These are phyloP conservation scores for Eucalyptus marginata DNA, from an alignment of 345 rosid genomes.

Conservation along the genomic window DNA sequence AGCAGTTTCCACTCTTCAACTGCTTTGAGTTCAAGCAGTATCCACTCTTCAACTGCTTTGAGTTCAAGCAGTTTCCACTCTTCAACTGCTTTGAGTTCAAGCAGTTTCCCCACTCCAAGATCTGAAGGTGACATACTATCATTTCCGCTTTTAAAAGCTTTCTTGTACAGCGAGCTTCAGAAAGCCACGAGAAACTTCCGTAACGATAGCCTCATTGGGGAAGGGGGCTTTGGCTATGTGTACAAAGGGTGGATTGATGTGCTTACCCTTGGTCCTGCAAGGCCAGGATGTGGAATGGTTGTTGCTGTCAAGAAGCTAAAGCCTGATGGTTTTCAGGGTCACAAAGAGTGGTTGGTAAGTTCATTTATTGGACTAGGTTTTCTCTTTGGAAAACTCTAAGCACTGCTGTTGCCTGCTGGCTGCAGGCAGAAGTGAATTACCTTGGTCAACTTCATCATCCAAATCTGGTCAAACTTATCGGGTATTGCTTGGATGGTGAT, in stretches of 20 bases:
- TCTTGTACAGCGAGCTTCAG: conserved; percentile 35
- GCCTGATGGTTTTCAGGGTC: conserved; percentile 65
- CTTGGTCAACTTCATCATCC: conserved; percentile 72
- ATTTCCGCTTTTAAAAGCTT: conserved; percentile 40
- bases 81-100: no score
- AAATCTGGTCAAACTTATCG: conserved; percentile 65
- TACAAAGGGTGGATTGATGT: conserved; percentile 68
- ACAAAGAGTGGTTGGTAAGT: conserved; percentile 83
- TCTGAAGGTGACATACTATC: conserved; percentile 33
- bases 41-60: conserved; percentile 6
- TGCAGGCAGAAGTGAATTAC: conserved; percentile 61
- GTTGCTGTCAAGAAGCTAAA: conserved; percentile 73
- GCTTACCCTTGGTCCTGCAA: conserved; percentile 12
- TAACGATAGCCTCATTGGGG: conserved; percentile 53
- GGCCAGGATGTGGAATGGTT: conserved; percentile 28
- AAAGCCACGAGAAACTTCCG: conserved; percentile 58
- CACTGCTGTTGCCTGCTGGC: neutral
- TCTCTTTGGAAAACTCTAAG: neutral
- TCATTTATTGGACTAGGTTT: neutral
- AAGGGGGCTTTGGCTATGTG: conserved; percentile 82
- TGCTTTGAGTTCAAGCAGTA: neutral
- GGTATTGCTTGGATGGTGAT: conserved; percentile 54
- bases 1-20: neutral
- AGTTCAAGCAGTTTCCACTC: neutral
- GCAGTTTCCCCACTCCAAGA: conserved; percentile 7